Evolutionary conservation across 1,284 basidiomycete genomes (phyloP), one percentile per base, ranked within the genome.

Genomic region (Pisolithus thermaeus): DNA sequence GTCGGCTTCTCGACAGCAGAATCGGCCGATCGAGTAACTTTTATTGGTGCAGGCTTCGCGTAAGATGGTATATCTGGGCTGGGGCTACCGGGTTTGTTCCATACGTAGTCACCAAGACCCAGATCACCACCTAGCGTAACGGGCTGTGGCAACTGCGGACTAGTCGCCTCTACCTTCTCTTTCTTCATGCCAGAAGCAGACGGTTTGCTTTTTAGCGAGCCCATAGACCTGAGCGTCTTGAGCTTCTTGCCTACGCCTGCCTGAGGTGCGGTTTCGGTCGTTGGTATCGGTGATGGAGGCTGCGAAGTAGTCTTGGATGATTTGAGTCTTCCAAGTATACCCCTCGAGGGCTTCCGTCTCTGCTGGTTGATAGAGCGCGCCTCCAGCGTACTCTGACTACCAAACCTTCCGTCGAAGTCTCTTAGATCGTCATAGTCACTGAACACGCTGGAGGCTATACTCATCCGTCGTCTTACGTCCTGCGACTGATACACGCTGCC

Each of bases 381-480:
- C 5, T 77, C 83, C 14, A 90, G 66, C 0, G 86, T 90, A 59
- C 84, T 90, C 54, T 74, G 76, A 61, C 89, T 91, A 58, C 86
- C 87, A 57, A 91, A 92, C 14, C 84, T 77, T 41, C 90, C 89
- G 32, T 90, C 85, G 52, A 92, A 92, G 65, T 92, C 89, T 30
- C 79, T 74, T 30, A 92, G 68, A 66, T 92, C 90, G 56, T 92
- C 90, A 56, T 91, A 92, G 58, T 91, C 89, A 62, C 88, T 90
- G 64, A 88, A 88, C 20, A 73, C 72, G 57, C 79, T 78, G 2
- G 84, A 84, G 30, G 73, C 77, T 25, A 80, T 67, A 52, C 83
- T 86, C 49, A 81, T 83, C 39, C 83, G 74, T 36, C 77, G 73
- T 56, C 69, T 68, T 32, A 63, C 62, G 54, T 78, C 76, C 47